Conservation (phyloP, 306 rosid genomes). For the Prinsepia uniflora region DNA sequence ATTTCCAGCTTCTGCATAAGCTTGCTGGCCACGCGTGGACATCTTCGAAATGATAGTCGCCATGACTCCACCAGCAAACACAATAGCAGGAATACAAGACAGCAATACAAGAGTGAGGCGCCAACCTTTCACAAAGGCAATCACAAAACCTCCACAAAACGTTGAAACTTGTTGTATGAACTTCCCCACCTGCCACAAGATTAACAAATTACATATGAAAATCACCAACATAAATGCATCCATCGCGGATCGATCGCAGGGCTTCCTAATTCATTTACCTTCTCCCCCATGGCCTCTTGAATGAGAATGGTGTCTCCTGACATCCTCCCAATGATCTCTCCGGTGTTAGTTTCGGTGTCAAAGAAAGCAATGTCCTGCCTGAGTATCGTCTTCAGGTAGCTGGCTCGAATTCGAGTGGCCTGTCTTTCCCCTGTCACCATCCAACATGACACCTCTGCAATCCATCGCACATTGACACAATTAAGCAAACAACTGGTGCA, state of each 20-base stretch:
- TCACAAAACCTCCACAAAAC: slow-evolving; percentile 64
- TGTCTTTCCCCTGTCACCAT: slow-evolving; percentile 93
- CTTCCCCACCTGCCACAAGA: slow-evolving; percentile 69
- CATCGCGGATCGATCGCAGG: neutral
- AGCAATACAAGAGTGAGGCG: slow-evolving; percentile 56
- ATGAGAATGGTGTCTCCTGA: slow-evolving; percentile 92
- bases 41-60: slow-evolving; percentile 44
- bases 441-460: slow-evolving; percentile 87
- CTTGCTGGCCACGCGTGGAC: slow-evolving; percentile 72
- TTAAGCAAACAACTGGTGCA: neutral
- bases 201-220: neutral
- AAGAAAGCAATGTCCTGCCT: slow-evolving; percentile 83
- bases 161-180: slow-evolving; percentile 64
- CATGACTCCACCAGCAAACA: slow-evolving; percentile 43
- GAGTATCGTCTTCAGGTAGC: slow-evolving; percentile 72
- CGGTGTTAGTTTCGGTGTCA: slow-evolving; percentile 75
- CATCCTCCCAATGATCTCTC: slow-evolving; percentile 87
- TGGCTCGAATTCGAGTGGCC: slow-evolving; percentile 62
- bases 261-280: slow-evolving; percentile 31
- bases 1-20: slow-evolving; percentile 85
- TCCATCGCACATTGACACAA: neutral
- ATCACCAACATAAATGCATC: neutral
- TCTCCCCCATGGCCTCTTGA: slow-evolving; percentile 92
- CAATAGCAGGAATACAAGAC: slow-evolving; percentile 55
- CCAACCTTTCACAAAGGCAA: slow-evolving; percentile 74